Percentiles rank a stretch among this genome's conserved stretches.
Conservation (phyloP, 768 basidiomycete genomes). For the Podaxis sp. region DNA sequence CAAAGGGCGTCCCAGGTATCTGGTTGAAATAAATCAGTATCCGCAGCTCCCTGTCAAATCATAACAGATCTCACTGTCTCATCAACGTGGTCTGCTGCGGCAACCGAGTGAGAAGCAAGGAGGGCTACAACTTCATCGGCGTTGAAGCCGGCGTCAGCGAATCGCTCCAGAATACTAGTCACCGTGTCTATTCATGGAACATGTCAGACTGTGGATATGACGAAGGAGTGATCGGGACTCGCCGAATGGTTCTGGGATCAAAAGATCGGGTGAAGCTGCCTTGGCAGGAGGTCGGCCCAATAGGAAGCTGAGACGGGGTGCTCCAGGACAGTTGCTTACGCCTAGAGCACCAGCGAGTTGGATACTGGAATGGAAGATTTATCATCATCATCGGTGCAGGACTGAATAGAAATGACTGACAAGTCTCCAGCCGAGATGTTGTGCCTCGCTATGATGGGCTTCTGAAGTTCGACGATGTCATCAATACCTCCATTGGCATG, state of each 20-base stretch:
- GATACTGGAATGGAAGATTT: conserved; percentile 30
- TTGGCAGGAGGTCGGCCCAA: conserved; percentile 34
- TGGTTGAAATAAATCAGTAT: background rate
- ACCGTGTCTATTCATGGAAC: conserved; percentile 24
- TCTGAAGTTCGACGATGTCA: conserved; percentile 37
- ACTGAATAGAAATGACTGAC: conserved; percentile 25
- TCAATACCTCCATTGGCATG: conserved; percentile 44
- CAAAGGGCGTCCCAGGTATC: conserved; percentile 38
- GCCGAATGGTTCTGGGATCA: conserved; percentile 28
- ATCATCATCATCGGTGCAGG: conserved; percentile 22
- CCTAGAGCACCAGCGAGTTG: conserved; percentile 48
- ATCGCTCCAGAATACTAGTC: conserved; percentile 31
- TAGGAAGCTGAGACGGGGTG: conserved; percentile 40
- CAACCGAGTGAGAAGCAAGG: conserved; percentile 33
- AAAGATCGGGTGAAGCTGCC: conserved; percentile 28
- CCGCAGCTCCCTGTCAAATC: no score
- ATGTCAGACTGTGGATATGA: background rate
- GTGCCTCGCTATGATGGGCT: conserved; percentile 33
- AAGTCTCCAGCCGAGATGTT: conserved; percentile 46
- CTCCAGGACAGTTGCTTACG: conserved; percentile 41
- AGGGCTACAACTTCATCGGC: conserved; percentile 37
- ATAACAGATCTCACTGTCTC: conserved; percentile 19
- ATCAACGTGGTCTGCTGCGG: conserved; percentile 34
- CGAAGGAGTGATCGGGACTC: background rate
- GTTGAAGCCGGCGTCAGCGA: conserved; percentile 35